A percentile compares a stretch with the other conserved stretches of the same genome.
Evolutionary conservation across 2,329 filamentous ascomycete species (phyloP).

Genomic region (Aureobasidium sp.): DNA sequence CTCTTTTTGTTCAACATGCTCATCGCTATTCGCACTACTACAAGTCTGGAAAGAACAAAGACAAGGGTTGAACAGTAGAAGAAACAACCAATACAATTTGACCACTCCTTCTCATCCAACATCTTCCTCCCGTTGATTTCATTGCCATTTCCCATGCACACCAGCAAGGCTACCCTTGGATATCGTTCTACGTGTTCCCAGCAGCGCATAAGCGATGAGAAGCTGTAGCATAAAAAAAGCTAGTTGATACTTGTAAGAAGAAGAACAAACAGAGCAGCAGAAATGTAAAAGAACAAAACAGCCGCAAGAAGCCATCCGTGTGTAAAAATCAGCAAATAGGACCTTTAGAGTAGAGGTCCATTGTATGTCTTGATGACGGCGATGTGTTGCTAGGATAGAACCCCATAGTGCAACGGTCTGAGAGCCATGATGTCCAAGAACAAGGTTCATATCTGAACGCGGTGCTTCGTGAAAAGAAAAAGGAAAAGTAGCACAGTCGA

Average conservation of each 20-base stretch:
- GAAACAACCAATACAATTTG: constrained; percentile 9
- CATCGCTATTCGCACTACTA: constrained; percentile 1
- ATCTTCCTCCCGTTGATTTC: background rate
- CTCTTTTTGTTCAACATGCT: background rate
- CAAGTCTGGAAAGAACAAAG: background rate
- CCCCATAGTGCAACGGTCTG: background rate
- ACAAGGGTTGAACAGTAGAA: background rate
- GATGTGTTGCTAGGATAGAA: background rate
- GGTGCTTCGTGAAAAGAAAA: background rate
- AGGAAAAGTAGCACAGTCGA: background rate
- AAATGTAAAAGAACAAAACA: constrained; percentile 5
- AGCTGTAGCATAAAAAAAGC: constrained; percentile 7
- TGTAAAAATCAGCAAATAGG: background rate
- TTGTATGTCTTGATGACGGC: background rate
- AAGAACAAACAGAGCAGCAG: constrained; percentile 5
- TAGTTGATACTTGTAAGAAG: constrained; percentile 10
- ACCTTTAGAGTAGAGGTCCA: background rate
- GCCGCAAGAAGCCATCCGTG: background rate
- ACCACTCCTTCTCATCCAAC: constrained; percentile 1
- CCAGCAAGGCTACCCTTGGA: background rate
- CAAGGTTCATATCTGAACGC: background rate
- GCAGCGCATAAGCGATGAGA: background rate
- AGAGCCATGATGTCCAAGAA: constrained; percentile 6
- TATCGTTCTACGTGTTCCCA: background rate
- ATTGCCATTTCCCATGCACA: background rate